Percentiles rank a stretch among this genome's conserved stretches.
Evolutionary conservation across 1,139 yeast genomes (phyloP).

Genomic region (Eremothecium sinecaudum): DNA sequence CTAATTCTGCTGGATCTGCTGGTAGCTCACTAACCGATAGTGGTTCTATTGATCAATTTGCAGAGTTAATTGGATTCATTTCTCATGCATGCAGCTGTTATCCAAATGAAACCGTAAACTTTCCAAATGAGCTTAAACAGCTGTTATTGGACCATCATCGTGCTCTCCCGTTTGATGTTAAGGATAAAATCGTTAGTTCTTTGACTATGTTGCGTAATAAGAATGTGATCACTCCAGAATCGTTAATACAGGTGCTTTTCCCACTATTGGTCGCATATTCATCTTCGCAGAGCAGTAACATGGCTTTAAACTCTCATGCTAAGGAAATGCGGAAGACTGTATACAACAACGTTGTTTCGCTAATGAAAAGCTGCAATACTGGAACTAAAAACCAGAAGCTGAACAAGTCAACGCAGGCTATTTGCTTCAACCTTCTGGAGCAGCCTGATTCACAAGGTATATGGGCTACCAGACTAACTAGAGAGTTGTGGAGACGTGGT

Average conservation of each 20-base stretch:
- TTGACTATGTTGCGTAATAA: slow-evolving; percentile 85
- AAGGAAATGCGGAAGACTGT: slow-evolving; percentile 77
- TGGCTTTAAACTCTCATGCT: slow-evolving; percentile 52
- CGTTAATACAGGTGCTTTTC: slow-evolving; percentile 74
- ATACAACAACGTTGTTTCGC: slow-evolving; percentile 64
- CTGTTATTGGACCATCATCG: slow-evolving; percentile 67
- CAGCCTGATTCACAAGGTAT: slow-evolving; percentile 74
- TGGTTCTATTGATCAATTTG: slow-evolving; percentile 62
- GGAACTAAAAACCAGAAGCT: slow-evolving; percentile 74
- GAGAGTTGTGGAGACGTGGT: slow-evolving; percentile 95
- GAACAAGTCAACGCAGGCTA: slow-evolving; percentile 83
- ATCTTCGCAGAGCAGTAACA: slow-evolving; percentile 41
- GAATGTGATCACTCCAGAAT: slow-evolving; percentile 70
- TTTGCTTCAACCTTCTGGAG: slow-evolving; percentile 74
- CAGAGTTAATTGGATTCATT: slow-evolving; percentile 79
- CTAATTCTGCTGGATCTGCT: slow-evolving; percentile 13
- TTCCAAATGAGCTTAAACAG: slow-evolving; percentile 69
- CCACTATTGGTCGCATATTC: slow-evolving; percentile 59
- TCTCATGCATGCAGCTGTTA: slow-evolving; percentile 86
- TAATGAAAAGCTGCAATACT: slow-evolving; percentile 73
- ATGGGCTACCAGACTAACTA: slow-evolving; percentile 92
- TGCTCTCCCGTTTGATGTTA: slow-evolving; percentile 69
- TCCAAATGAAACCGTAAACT: slow-evolving; percentile 76
- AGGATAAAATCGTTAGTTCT: slow-evolving; percentile 87
- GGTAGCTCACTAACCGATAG: slow-evolving; percentile 7